Evolutionary conservation across 192 early-diverging fungal genomes (phyloP).

Genomic region (Coemansia asiatica): DNA sequence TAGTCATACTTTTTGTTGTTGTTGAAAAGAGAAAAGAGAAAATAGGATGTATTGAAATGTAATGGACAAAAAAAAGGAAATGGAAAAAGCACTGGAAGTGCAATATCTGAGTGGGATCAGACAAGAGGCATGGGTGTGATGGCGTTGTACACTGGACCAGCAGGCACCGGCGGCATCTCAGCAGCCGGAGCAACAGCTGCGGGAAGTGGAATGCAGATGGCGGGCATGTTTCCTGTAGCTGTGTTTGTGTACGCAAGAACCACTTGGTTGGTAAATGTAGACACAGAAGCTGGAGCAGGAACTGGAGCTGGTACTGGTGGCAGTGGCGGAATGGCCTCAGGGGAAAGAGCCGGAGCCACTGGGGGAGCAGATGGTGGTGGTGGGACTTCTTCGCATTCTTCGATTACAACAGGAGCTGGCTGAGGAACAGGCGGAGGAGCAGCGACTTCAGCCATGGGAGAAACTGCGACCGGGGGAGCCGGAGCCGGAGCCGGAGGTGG

Average conservation of each 20-base stretch:
- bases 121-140: slow-evolving; percentile 18
- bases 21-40: slow-evolving; percentile 2
- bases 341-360: neutral
- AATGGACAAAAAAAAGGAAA: neutral
- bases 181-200: slow-evolving; percentile 19
- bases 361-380: neutral
- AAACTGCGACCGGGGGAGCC: neutral
- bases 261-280: slow-evolving; percentile 19
- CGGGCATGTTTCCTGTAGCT: slow-evolving; percentile 40
- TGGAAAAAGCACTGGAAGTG: neutral
- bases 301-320: slow-evolving; percentile 3
- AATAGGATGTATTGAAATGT: too few species aligned
- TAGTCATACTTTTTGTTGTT: neutral
- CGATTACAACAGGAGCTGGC: neutral
- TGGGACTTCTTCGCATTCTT: slow-evolving; percentile 1
- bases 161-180: slow-evolving; percentile 23
- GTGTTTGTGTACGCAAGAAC: slow-evolving; percentile 51
- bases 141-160: slow-evolving; percentile 38
- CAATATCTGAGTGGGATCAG: neutral
- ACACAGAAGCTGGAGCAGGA: slow-evolving; percentile 13
- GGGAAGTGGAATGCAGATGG: slow-evolving; percentile 48
- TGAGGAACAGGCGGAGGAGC: slow-evolving; percentile 2
- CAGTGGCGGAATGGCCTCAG: slow-evolving; percentile 13
- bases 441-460: neutral
- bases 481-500: too few species aligned